Base-by-base conservation (phyloP, 1,284 basidiomycete species). In the Sphagnurus paluster region DNA sequence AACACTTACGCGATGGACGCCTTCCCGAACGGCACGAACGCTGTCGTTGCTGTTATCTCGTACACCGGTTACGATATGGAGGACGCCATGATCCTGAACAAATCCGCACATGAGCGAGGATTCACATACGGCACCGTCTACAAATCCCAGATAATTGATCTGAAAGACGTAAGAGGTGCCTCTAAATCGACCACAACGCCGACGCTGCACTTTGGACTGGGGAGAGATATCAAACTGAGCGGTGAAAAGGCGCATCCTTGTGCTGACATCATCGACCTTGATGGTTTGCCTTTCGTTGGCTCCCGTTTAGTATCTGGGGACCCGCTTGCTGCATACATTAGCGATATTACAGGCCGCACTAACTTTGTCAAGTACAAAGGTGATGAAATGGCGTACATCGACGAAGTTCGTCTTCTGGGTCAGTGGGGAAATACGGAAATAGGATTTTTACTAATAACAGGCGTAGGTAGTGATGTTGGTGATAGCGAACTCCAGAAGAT, bases 31-130 rank as follows among this genome's bases (percentile, higher is more conserved):
- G 97, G 96, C 13, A 98, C 91, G 34, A 99, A 99, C 67, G 97
- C 97, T 13, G 80, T 99, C 48, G 97, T 99, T 42, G 97, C 97
- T 17, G 97, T 99, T 64, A 98, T 99, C 57, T 99, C 97, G 0
- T 99, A 99, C 68, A 99, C 97, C 0, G 97, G 97, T 5, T 99
- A 99, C 70, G 97, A 99, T 67, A 99, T 99, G 97, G 97, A 99
- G 72, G 97, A 99, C 61, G 97, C 97, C 52, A 99, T 99, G 97
- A 99, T 99, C 57, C 72, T 99, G 43, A 99, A 99, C 73, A 99
- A 99, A 74, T 98, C 94, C 3, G 90, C 93, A 3, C 94, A 99
- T 65, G 97, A 99, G 70, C 87, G 97, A 34, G 97, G 97, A 0
- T 99, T 99, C 64, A 94, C 80, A 0, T 98, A 99, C 63, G 97